Percentiles rank a stretch among this genome's conserved stretches.
phyloP scores from a whole-genome alignment of 2,329 filamentous ascomycete species.

The Botryosphaeria agaves region DNA sequence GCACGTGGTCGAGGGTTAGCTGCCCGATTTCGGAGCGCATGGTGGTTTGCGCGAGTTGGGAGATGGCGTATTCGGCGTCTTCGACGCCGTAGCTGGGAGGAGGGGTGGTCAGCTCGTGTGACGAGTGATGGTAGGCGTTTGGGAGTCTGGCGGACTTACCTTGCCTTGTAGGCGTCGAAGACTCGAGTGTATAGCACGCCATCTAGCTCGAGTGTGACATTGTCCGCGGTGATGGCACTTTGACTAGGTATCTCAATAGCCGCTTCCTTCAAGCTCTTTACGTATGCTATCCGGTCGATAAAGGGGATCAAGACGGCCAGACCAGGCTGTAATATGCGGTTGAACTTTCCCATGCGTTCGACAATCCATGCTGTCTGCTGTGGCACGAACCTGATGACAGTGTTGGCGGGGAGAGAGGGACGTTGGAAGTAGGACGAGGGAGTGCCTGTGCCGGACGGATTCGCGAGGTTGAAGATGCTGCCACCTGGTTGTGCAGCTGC shows the following conservation, averaged over 20 bases:
- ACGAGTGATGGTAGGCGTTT: too few species aligned
- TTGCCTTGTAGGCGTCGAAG: constrained; percentile 96
- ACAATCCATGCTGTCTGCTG: constrained; percentile 99
- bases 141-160: constrained; percentile 37
- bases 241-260: constrained; percentile 96
- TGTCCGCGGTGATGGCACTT: constrained; percentile 95
- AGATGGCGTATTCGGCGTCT: constrained; percentile 97
- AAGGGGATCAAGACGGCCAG: constrained; percentile 79
- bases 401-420: constrained; percentile 67
- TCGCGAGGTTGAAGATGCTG: constrained; percentile 3
- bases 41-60: constrained; percentile 91
- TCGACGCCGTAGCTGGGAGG: constrained; percentile 79
- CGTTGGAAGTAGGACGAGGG: constrained; percentile 21
- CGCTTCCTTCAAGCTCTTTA: constrained; percentile 90
- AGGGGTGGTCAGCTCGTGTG: constrained; percentile 1
- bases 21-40: constrained; percentile 99
- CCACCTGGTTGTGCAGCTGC: constrained; percentile 1
- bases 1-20: constrained; percentile 85
- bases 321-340: constrained; percentile 80
- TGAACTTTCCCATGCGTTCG: constrained; percentile 97
- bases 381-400: constrained; percentile 89
- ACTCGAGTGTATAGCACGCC: constrained; percentile 91
- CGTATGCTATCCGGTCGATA: constrained; percentile 90
- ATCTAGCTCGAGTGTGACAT: constrained; percentile 90
- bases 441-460: constrained; percentile 20